phyloP scores from a whole-genome alignment of 805 yeast species.

The Pichia membranifaciens region DNA sequence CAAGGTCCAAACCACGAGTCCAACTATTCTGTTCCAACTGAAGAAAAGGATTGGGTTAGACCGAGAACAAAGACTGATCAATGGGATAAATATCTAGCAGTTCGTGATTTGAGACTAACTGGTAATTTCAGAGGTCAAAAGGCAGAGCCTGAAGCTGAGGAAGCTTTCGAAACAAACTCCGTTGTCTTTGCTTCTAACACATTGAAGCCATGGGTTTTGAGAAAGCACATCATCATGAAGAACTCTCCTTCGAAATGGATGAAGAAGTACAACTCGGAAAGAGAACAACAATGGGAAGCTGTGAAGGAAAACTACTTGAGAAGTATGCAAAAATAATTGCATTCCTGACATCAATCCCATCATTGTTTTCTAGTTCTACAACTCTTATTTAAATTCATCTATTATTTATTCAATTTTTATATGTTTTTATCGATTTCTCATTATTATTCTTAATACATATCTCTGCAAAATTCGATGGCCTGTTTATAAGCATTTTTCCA shows the following conservation, averaged over 20 bases:
- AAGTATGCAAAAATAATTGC: slow-evolving; percentile 28
- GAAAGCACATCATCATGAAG: slow-evolving; percentile 36
- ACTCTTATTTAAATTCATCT: slow-evolving; percentile 7
- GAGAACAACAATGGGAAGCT: slow-evolving; percentile 30
- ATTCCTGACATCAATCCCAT: no score
- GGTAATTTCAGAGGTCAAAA: slow-evolving; percentile 68
- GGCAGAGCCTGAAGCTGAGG: slow-evolving; percentile 65
- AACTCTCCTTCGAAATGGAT: slow-evolving; percentile 34
- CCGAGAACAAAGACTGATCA: slow-evolving; percentile 49
- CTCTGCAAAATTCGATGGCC: no score
- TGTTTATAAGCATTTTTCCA: no score
- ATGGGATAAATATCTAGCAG: slow-evolving; percentile 53
- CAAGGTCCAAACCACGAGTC: slow-evolving; percentile 33
- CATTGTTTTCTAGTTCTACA: slow-evolving; percentile 1
- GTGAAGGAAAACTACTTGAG: slow-evolving; percentile 32
- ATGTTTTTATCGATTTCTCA: not conserved
- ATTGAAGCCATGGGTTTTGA: slow-evolving; percentile 33
- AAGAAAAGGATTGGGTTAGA: slow-evolving; percentile 45
- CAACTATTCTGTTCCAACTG: slow-evolving; percentile 33
- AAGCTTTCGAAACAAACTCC: slow-evolving; percentile 67
- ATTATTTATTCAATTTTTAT: slow-evolving; percentile 4
- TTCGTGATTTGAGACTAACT: slow-evolving; percentile 71
- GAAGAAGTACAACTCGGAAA: slow-evolving; percentile 30
- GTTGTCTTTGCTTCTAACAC: slow-evolving; percentile 31
- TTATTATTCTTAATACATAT: slow-evolving; percentile 8